Base-by-base conservation (phyloP, 768 basidiomycete species). In the Russula sp. region DNA sequence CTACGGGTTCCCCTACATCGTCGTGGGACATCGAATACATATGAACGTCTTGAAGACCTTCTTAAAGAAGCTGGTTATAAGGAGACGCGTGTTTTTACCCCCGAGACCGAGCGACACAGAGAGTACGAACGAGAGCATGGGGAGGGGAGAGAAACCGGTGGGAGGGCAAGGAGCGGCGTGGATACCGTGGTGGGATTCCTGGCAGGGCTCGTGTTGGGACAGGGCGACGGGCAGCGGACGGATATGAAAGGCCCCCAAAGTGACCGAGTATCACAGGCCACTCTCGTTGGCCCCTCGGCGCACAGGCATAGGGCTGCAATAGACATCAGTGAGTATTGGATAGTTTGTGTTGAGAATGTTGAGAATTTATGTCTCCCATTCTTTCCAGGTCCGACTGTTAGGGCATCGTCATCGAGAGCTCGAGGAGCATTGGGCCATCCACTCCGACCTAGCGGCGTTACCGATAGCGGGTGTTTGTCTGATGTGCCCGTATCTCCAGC, bases 41-140 rank as follows among this genome's bases (percentile, higher is more conserved):
- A 92, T 66, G 92, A 94, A 68, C 80, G 84, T 6, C 80, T 96
- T 20, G 94, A 94, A 67, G 91, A 94, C 74, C 78, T 97, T 18
- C 79, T 97, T 32, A 79, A 84, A 55, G 89, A 93, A 72, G 91
- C 91, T 1, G 94, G 94, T 2, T 95, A 94, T 78, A 93, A 92
- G 73, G 94, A 96, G 71, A 94, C 92, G 3, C 82, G 93, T 48
- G 81, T 97, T 11, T 89, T 91, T 69, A 94, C 94, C 0, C 93
- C 94, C 8, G 91, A 94, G 73, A 77, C 80, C 4, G 89, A 92
- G 63, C 80, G 82, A 44, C 61, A 56, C 60, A 64, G 63, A 70
- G 71, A 55, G 69, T 9, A 73, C 68, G 58, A 75, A n/a, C 65
- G 51, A 40, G 37, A n/a, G 32, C 51, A 6, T 10, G 53, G 16